phyloP scores from a whole-genome alignment of 331 rosid genomes.

The Malus hybrid region DNA sequence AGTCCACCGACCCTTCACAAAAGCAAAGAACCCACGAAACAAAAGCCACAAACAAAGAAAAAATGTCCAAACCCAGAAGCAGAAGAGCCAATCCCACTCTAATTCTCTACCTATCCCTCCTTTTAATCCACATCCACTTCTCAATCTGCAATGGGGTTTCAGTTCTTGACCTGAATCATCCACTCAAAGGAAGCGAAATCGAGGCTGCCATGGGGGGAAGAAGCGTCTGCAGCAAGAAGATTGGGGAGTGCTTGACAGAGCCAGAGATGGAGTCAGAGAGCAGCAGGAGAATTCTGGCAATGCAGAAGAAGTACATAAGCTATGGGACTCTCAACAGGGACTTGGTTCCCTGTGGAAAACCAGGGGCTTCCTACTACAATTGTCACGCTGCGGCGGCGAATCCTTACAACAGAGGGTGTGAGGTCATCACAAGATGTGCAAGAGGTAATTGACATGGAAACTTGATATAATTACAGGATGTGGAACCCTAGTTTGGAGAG shows the following conservation, averaged over 20 bases:
- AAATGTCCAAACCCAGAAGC: slow-evolving; percentile 34
- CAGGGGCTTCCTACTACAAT: slow-evolving; percentile 87
- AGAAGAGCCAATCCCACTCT: background rate
- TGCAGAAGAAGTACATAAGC: slow-evolving; percentile 79
- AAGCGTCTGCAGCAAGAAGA: slow-evolving; percentile 46
- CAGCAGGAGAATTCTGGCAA: slow-evolving; percentile 57
- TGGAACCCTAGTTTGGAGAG: background rate
- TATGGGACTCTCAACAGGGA: slow-evolving; percentile 81
- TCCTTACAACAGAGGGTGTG: slow-evolving; percentile 81
- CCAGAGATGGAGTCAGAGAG: slow-evolving; percentile 64
- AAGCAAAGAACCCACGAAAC: slow-evolving; percentile 1
- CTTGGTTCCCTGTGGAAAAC: slow-evolving; percentile 72
- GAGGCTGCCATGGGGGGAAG: slow-evolving; percentile 26
- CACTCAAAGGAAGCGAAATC: slow-evolving; percentile 25
- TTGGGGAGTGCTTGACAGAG: slow-evolving; percentile 50
- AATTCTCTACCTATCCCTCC: slow-evolving; percentile 22
- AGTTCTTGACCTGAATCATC: too few relatives aligned
- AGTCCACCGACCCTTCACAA: background rate
- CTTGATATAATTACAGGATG: slow-evolving; percentile 8
- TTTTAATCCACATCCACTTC: slow-evolving; percentile 32
- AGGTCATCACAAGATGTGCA: slow-evolving; percentile 76
- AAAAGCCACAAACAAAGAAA: background rate
- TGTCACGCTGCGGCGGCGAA: slow-evolving; percentile 63
- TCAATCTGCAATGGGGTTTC: slow-evolving; percentile 27
- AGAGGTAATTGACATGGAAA: slow-evolving; percentile 48